Percentiles rank a stretch among this genome's conserved stretches.
Evolutionary conservation across 2,329 filamentous ascomycete genomes (phyloP).

Genomic region (Dactylella cylindrospora): DNA sequence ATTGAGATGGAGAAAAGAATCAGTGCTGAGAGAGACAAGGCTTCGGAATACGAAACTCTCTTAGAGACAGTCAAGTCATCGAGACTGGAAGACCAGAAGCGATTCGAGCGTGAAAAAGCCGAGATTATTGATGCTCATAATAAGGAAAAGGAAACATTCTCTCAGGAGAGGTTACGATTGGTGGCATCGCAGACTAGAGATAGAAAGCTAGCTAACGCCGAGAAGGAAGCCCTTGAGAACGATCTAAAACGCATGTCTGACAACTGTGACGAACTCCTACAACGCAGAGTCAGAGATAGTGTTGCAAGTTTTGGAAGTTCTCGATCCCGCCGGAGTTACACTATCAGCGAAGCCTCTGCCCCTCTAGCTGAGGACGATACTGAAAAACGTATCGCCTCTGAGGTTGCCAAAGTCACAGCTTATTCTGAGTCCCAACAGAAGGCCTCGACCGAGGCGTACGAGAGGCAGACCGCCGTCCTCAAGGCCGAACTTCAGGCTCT

Average conservation of each 20-base stretch:
- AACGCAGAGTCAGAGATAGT: slow-evolving; percentile 40
- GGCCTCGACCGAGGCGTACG: slow-evolving; percentile 29
- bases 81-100: slow-evolving; percentile 23
- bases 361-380: slow-evolving; percentile 24
- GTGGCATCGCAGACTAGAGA: slow-evolving; percentile 28
- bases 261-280: slow-evolving; percentile 43
- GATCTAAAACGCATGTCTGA: slow-evolving; percentile 40
- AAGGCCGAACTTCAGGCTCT: slow-evolving; percentile 38
- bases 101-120: slow-evolving; percentile 36
- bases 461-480: slow-evolving; percentile 30
- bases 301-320: slow-evolving; percentile 22
- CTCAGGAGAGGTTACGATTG: slow-evolving; percentile 24
- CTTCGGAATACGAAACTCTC: slow-evolving; percentile 26
- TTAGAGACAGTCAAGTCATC: slow-evolving; percentile 38
- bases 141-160: slow-evolving; percentile 25
- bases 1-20: slow-evolving; percentile 28
- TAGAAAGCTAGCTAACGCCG: slow-evolving; percentile 33
- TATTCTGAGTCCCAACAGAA: slow-evolving; percentile 38
- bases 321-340: slow-evolving; percentile 32
- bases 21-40: slow-evolving; percentile 17
- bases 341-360: slow-evolving; percentile 17
- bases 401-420: slow-evolving; percentile 38
- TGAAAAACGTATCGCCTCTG: slow-evolving; percentile 32
- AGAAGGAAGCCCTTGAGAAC: slow-evolving; percentile 40
- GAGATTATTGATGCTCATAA: slow-evolving; percentile 17